Percentiles rank a stretch among this genome's conserved stretches.
Evolutionary conservation across 805 yeast species (phyloP).

Genomic region (Wickerhamomyces queroliae): DNA sequence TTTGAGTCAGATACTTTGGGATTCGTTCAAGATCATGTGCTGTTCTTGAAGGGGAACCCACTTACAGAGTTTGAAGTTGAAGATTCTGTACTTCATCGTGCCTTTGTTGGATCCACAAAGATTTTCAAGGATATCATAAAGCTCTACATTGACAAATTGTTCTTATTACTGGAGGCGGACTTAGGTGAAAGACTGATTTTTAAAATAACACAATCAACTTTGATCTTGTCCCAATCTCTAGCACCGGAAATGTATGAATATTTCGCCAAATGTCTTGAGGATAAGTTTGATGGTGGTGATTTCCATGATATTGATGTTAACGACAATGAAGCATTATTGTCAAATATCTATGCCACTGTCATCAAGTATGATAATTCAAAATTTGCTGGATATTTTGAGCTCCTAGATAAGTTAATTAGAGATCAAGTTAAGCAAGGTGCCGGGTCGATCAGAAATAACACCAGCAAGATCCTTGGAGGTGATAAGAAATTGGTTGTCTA

Average conservation of each 20-base stretch:
- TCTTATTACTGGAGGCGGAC: slow-evolving; percentile 54
- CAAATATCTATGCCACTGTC: slow-evolving; percentile 67
- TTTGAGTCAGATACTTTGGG: slow-evolving; percentile 38
- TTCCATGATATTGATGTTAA: slow-evolving; percentile 41
- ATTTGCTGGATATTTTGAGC: slow-evolving; percentile 20
- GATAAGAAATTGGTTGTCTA: slow-evolving; percentile 76
- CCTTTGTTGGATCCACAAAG: slow-evolving; percentile 68
- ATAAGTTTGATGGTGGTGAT: slow-evolving; percentile 44
- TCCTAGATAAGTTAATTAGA: slow-evolving; percentile 38
- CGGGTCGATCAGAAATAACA: slow-evolving; percentile 59
- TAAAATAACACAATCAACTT: slow-evolving; percentile 38
- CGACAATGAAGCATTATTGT: slow-evolving; percentile 59
- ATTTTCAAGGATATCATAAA: slow-evolving; percentile 58
- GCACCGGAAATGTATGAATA: slow-evolving; percentile 47
- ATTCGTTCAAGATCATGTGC: slow-evolving; percentile 61
- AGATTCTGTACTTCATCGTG: slow-evolving; percentile 39
- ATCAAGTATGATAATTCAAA: slow-evolving; percentile 46
- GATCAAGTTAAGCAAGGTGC: slow-evolving; percentile 77
- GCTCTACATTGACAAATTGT: slow-evolving; percentile 51
- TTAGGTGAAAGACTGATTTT: slow-evolving; percentile 28
- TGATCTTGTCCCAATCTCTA: slow-evolving; percentile 49
- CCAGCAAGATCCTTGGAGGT: slow-evolving; percentile 62
- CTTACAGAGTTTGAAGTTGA: slow-evolving; percentile 33
- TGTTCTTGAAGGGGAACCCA: slow-evolving; percentile 33
- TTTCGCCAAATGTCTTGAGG: slow-evolving; percentile 33